Evolutionary conservation across 257 asterid genomes (phyloP), one percentile per base, ranked within the genome.

Genomic region (Plectranthus barbatus): DNA sequence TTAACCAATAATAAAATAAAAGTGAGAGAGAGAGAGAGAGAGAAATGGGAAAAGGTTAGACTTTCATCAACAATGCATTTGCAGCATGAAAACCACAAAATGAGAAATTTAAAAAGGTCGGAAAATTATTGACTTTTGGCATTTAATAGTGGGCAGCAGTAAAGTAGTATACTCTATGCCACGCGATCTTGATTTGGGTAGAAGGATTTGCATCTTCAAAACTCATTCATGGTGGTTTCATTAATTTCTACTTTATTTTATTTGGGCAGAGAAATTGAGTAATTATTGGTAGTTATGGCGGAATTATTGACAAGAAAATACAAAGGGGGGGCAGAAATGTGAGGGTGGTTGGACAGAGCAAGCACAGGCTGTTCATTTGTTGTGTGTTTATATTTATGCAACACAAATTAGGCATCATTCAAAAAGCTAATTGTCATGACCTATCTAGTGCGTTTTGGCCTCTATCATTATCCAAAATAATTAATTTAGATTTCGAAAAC

Each of bases 361-460:
- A n/a, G 15, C 65, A 69, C 76, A 73, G 79, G 72, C 69, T 74
- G 79, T 73, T 68, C 68, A 61, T 62, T 73, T 56, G 76, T 64
- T 69, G 71, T 61, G 73, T 72, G 68, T 68, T 60, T 46, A 55
- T 60, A 51, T 47, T 53, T 19, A 39, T 48, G 45, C 60, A 74
- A 51, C 72, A 74, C 45, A 56, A 56, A 56, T 9, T 14, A 50
- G 62, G 44, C 19, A 60, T 12, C 34, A 72, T 63, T 53, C 48
- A 75, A 75, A 66, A 60, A 72, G 47, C 60, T 56, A 67, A 53
- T 42, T 66, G 73, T 19, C 54, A 44, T 63, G 39, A 66, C 60
- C 72, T 67, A 68, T 46, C 60, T 41, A 60, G 8, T 71, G 67
- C 58, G 42, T 20, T 62, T 60, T 61, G 59, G 61, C 48, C 54